Conservation (phyloP, 2,329 filamentous ascomycete species). For the Furcasterigmium furcatum region DNA sequence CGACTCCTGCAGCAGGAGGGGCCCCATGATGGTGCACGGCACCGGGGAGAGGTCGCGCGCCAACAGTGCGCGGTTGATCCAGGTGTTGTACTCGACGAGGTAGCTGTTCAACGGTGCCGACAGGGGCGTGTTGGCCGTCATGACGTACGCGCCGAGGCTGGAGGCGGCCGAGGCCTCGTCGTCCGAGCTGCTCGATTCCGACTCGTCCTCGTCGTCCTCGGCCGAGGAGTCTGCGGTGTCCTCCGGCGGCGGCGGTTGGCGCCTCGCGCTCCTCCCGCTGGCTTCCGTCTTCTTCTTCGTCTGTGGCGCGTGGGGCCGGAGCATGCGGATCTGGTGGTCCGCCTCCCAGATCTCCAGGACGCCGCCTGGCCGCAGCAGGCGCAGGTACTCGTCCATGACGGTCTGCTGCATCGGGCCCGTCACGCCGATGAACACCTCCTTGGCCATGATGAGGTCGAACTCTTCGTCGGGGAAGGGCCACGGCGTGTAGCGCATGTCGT, state of each 20-base stretch:
- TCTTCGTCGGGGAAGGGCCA: slow-evolving; percentile 76
- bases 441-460: slow-evolving; percentile 87
- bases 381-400: slow-evolving; percentile 69
- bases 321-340: slow-evolving; percentile 78
- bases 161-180: slow-evolving; percentile 48
- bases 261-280: slow-evolving; percentile 14
- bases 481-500: slow-evolving; percentile 73
- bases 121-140: slow-evolving; percentile 80
- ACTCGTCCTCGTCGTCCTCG: neutral
- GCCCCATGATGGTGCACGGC: slow-evolving; percentile 74
- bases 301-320: slow-evolving; percentile 72
- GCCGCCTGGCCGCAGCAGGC: slow-evolving; percentile 74
- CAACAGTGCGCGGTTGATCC: slow-evolving; percentile 76
- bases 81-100: slow-evolving; percentile 78
- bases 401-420: slow-evolving; percentile 54
- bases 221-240: slow-evolving; percentile 12
- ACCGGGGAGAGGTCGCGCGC: slow-evolving; percentile 65
- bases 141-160: slow-evolving; percentile 74
- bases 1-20: slow-evolving; percentile 78
- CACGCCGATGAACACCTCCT: slow-evolving; percentile 71
- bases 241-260: slow-evolving; percentile 17
- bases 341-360: slow-evolving; percentile 86
- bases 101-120: slow-evolving; percentile 78
- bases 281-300: slow-evolving; percentile 25
- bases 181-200: slow-evolving; percentile 23